Evolutionary conservation across 1,284 basidiomycete species (phyloP), one percentile per base, ranked within the genome.

Genomic region (Pisolithus thermaeus): DNA sequence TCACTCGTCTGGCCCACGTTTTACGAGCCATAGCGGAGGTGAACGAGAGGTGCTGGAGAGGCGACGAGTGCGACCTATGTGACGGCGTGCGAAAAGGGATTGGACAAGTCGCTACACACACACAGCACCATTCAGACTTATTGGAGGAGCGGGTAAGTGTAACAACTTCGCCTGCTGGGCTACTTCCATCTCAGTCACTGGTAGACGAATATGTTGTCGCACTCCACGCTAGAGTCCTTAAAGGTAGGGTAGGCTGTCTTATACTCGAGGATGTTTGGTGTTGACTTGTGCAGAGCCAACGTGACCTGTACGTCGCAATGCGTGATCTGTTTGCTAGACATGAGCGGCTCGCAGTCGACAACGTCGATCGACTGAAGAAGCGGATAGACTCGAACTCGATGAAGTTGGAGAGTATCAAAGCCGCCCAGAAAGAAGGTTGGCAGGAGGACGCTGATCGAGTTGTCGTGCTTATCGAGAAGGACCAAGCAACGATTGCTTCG

Each of bases 271-370:
- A 12, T 28, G 47, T 41, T 52, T 49, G 39, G 52, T 63, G n/a
- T 64, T 43, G 32, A 16, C 35, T 32, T 45, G 20, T 67, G 39
- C 72, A 92, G 83, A 72, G 73, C 46, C 92, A 97, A 66, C 82
- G 93, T 39, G 94, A 97, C 63, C 74, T 97, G 4, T 95, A 93
- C 66, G 73, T 90, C 40, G 84, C 90, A 7, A 85, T 88, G 65
- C 81, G 89, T 20, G 92, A 94, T 60, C 75, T 96, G 4, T 89
- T 95, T 63, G 73, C 83, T 44, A 83, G 93, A 22, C 87, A 93
- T 59, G 88, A 91, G 53, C 81, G 84, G 32, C 76, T 95, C 36
- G 90, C 91, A 0, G 77, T 83, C 37, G 94, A 97, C 62, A 80
- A 84, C 57, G 90, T 94, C 2, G 92, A 96, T 48, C 79, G 86